Percentiles rank a stretch among this genome's conserved stretches.
phyloP scores from a whole-genome alignment of 2,329 filamentous ascomycete genomes.

The Pseudocercospora ulei region DNA sequence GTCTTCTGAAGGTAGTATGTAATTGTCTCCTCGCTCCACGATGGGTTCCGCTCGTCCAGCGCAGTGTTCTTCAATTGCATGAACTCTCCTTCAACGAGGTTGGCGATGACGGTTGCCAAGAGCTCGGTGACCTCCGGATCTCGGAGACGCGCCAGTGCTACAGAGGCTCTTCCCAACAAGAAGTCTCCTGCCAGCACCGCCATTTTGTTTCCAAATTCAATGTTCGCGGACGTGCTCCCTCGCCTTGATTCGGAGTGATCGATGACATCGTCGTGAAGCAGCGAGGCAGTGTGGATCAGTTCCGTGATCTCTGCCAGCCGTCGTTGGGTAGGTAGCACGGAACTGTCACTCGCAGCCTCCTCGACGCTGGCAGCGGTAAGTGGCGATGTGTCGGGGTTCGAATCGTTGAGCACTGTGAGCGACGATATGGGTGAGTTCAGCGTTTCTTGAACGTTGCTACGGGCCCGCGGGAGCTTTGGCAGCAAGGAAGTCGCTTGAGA shows the following conservation, averaged over 20 bases:
- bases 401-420: conserved; percentile 59
- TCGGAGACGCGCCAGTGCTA: conserved; percentile 77
- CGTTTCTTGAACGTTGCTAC: conserved; percentile 29
- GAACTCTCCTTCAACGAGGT: conserved; percentile 95
- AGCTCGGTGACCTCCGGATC: conserved; percentile 93
- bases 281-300: conserved; percentile 89
- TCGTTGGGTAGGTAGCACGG: conserved; percentile 85
- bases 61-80: conserved; percentile 99
- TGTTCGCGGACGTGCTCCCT: conserved; percentile 76
- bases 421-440: conserved; percentile 55
- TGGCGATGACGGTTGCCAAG: conserved; percentile 90
- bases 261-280: conserved; percentile 97
- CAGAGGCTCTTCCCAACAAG: conserved; percentile 80
- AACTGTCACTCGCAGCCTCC: conserved; percentile 43
- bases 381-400: conserved; percentile 59
- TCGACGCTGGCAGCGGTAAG: conserved; percentile 45
- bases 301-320: conserved; percentile 94
- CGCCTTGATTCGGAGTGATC: conserved; percentile 81
- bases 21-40: conserved; percentile 80
- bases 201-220: conserved; percentile 98
- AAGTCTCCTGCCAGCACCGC: conserved; percentile 97
- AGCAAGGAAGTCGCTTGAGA: conserved; percentile 80
- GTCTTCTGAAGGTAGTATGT: conserved; percentile 96
- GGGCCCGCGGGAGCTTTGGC: conserved; percentile 49
- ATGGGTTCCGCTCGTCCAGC: conserved; percentile 70